Evolutionary conservation across 176 grass and related monocot genomes (phyloP).

Genomic region (Ampelocalamus luodianensis): DNA sequence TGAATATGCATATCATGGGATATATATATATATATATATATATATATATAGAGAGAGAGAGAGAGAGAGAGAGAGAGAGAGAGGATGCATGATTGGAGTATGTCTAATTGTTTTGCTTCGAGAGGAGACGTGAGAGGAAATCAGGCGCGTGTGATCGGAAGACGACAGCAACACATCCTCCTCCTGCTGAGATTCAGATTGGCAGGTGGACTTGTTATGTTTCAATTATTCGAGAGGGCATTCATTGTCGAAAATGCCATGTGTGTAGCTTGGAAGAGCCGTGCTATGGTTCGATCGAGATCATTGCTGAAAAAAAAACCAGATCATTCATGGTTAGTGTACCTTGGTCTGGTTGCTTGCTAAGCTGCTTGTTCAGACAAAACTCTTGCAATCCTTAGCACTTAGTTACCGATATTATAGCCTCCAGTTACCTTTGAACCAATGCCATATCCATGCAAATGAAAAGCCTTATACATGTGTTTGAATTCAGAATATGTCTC

Average conservation of each 20-base stretch:
- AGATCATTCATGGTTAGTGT: not conserved
- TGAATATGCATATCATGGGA: not conserved
- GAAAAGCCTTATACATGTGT: not conserved
- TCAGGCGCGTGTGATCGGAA: not conserved
- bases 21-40: no score
- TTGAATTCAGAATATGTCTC: not conserved
- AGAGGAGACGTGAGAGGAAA: constrained; percentile 30
- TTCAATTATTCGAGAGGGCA: not conserved
- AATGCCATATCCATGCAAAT: not conserved
- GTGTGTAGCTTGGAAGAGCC: not conserved
- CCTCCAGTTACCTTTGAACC: not conserved
- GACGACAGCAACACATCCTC: constrained; percentile 27
- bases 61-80: no score
- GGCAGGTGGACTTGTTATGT: not conserved
- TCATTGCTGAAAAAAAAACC: not conserved
- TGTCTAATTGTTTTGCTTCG: not conserved
- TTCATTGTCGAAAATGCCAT: constrained; percentile 8
- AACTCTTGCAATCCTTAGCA: not conserved
- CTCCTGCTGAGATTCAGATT: constrained; percentile 21
- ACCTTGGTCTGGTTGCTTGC: not conserved
- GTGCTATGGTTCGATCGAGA: not conserved
- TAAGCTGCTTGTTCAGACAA: not conserved
- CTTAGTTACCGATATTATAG: not conserved
- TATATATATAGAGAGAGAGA: no score
- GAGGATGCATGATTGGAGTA: constrained; percentile 26